Evolutionary conservation across 2,329 filamentous ascomycete genomes (phyloP), one percentile per base, ranked within the genome.

Genomic region (Fusarium ramigenum): DNA sequence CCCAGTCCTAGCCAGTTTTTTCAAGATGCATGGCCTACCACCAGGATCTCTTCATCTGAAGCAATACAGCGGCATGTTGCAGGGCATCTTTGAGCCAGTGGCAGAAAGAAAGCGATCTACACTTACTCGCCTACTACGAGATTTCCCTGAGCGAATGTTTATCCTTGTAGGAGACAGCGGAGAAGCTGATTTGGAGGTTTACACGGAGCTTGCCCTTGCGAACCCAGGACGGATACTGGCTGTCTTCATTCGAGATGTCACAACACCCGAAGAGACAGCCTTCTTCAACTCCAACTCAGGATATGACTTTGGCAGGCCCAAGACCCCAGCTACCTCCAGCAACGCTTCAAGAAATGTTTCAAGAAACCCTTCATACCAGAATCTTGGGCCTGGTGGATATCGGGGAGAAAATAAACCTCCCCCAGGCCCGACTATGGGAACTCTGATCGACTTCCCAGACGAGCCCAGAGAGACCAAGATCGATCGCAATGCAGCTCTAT

Each of bases 31-130:
- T 11, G 93, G 93, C 3, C 84, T 99, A 3, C 96, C 96, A 0
- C 89, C 89, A 2, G 97, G 96, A 0, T 98, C 96, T 0, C 93
- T 98, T 74, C 97, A 99, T 80, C 82, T 99, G 74, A 99, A 99
- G 82, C 94, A 97, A 74, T 99, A 99, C 82, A 94, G 91, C 69
- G 96, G 97, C 53, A 98, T 98, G 94, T 86, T 99, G 19, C 96
- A 98, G 82, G 96, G 97, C 0, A 97, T 99, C 44, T 98, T 99
- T 77, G 96, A 99, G 82, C 96, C 96, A 15, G 96, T 98, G 0
- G 95, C 96, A 0, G 97, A 99, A 82, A 88, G 96, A 65, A 99
- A 99, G 84, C 96, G 95, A 81, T 91, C 92, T 2, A 95, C 94
- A 0, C 85, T 99, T 4, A 94, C 97, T 72, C 92, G 91, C 76